Conservation (phyloP, 1,284 basidiomycete species). For the Cutaneotrichosporon dermatis region DNA sequence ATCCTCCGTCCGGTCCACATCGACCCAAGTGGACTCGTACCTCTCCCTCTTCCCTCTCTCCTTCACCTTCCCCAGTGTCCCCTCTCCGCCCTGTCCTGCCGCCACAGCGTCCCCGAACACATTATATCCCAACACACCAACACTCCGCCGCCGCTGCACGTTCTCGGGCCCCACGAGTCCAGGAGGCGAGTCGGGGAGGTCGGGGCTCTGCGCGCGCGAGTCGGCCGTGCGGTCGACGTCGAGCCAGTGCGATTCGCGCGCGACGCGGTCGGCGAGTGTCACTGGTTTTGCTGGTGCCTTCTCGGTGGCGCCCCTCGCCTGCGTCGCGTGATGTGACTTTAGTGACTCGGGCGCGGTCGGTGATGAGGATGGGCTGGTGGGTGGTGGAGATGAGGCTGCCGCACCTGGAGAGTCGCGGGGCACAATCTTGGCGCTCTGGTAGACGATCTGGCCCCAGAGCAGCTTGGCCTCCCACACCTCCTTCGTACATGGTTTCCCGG, state of each 20-base stretch:
- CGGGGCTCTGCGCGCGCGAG: not conserved
- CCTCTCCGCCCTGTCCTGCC: no score
- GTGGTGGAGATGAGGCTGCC: not conserved
- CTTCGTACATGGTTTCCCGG: not conserved
- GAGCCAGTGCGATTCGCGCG: slow-evolving; percentile 1
- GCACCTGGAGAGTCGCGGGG: no score
- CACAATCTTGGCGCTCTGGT: not conserved
- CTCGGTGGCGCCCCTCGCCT: not conserved
- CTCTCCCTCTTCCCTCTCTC: no score
- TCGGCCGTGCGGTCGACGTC: slow-evolving; percentile 2
- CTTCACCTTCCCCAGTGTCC: no score
- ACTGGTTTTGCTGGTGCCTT: not conserved
- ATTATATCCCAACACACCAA: not conserved
- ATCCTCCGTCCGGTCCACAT: not conserved
- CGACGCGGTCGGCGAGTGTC: not conserved
- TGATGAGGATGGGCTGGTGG: not conserved
- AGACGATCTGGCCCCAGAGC: slow-evolving; percentile 1
- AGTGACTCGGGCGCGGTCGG: no score
- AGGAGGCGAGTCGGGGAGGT: not conserved
- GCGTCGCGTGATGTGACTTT: no score
- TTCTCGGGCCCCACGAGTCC: no score
- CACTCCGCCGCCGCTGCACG: not conserved
- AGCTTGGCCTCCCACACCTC: not conserved
- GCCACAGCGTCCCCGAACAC: not conserved
- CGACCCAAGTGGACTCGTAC: not conserved